A percentile compares a stretch with the other conserved stretches of the same genome.
These are phyloP conservation scores for Juglanconis juglandina DNA, from an alignment of 2,329 filamentous ascomycete genomes.

Conservation along the genomic window DNA sequence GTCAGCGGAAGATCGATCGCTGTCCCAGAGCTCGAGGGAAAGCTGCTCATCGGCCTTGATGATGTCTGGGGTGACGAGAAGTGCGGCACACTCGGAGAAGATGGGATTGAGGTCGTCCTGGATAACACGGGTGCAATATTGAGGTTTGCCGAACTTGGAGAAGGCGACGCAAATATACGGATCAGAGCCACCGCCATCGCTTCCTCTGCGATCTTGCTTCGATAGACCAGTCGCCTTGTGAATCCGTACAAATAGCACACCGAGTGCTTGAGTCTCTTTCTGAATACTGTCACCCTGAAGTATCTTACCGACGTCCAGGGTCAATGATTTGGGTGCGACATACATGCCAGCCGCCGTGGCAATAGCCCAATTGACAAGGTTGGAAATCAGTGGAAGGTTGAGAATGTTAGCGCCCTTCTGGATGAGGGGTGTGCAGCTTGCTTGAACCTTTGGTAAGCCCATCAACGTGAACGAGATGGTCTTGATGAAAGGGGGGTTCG, in stretches of 20 bases:
- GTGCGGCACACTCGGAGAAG: slow-evolving; percentile 82
- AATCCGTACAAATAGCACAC: slow-evolving; percentile 89
- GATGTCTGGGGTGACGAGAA: slow-evolving; percentile 82
- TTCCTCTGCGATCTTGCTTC: slow-evolving; percentile 84
- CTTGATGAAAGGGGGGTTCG: slow-evolving; percentile 89
- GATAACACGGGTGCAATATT: slow-evolving; percentile 96
- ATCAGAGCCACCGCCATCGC: slow-evolving; percentile 82
- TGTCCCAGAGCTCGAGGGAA: slow-evolving; percentile 94
- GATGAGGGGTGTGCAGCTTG: slow-evolving; percentile 90
- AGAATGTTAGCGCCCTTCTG: slow-evolving; percentile 85
- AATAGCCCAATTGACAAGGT: slow-evolving; percentile 96
- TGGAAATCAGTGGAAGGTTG: slow-evolving; percentile 87
- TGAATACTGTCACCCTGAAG: slow-evolving; percentile 87
- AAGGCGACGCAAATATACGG: slow-evolving; percentile 94
- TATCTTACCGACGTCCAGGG: slow-evolving; percentile 84
- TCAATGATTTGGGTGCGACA: slow-evolving; percentile 91
- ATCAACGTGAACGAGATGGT: slow-evolving; percentile 90
- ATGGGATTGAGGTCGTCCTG: slow-evolving; percentile 91
- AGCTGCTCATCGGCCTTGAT: slow-evolving; percentile 93
- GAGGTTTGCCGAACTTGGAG: slow-evolving; percentile 95
- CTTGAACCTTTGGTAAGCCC: slow-evolving; percentile 85
- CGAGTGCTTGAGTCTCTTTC: slow-evolving; percentile 82
- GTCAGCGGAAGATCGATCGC: slow-evolving; percentile 85
- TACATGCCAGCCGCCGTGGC: slow-evolving; percentile 84
- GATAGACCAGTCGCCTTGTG: slow-evolving; percentile 83